These are phyloP conservation scores for Dentipellis sp. DNA, from an alignment of 768 basidiomycete genomes.

Conservation along the genomic window DNA sequence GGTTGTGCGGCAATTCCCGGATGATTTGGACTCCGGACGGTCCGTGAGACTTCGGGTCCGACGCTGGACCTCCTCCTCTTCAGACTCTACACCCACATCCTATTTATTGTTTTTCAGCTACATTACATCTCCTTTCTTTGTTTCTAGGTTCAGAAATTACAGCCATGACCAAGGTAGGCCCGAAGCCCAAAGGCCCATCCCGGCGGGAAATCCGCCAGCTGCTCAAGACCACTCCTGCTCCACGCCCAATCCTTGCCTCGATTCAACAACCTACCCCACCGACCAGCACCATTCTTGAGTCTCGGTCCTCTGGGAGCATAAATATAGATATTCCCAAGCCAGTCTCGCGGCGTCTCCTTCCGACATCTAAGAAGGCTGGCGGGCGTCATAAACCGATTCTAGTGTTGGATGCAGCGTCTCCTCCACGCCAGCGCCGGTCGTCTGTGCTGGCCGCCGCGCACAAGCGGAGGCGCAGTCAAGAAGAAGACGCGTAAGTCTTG, in stretches of 20 bases:
- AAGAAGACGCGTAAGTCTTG: neutral
- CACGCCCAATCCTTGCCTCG: neutral
- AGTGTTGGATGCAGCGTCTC: neutral
- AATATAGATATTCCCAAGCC: neutral
- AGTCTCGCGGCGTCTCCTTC: constrained; percentile 1
- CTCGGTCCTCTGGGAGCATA: neutral
- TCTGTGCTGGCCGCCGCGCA: neutral
- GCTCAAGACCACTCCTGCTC: neutral
- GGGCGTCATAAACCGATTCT: constrained; percentile 8
- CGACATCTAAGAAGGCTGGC: constrained; percentile 2
- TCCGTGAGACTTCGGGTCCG: neutral
- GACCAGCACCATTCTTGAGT: neutral
- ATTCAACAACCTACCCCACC: neutral
- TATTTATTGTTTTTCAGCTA: too few relatives aligned
- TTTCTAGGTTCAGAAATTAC: neutral
- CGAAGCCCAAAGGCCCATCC: constrained; percentile 3
- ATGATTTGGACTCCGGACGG: constrained; percentile 9
- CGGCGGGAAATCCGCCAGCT: constrained; percentile 5
- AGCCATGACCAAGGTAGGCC: neutral
- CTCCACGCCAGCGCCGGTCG: neutral
- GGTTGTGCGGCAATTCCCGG: neutral
- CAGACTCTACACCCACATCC: too few relatives aligned
- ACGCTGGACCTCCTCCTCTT: too few relatives aligned
- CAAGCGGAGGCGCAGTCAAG: neutral
- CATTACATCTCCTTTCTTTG: neutral